Conservation (phyloP, 768 basidiomycete species). For the Clitopilus passeckerianus region DNA sequence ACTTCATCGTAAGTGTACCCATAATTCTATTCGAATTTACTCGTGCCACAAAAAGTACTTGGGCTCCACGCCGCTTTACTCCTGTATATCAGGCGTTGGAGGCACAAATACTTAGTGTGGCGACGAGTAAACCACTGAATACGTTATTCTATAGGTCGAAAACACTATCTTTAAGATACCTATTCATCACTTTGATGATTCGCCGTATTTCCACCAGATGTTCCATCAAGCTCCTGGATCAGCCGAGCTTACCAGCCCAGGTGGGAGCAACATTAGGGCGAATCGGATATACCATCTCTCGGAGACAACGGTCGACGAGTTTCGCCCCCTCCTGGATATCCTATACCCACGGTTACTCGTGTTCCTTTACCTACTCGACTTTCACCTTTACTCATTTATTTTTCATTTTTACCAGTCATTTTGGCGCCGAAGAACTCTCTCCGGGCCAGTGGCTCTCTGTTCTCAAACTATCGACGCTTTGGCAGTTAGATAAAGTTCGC, state of each 20-base stretch:
- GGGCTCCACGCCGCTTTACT: no score
- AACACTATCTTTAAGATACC: slow-evolving; percentile 32
- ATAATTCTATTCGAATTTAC: not conserved
- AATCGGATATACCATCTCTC: no score
- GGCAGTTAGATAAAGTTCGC: slow-evolving; percentile 19
- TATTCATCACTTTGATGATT: slow-evolving; percentile 23
- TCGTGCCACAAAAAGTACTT: not conserved
- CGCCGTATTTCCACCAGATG: slow-evolving; percentile 18
- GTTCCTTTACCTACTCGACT: not conserved
- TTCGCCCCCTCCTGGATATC: slow-evolving; percentile 17
- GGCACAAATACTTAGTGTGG: not conserved
- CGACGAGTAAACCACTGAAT: not conserved
- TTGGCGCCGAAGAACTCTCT: not conserved
- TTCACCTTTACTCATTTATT: not conserved
- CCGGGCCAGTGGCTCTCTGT: slow-evolving; percentile 22
- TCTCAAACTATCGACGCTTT: slow-evolving; percentile 23
- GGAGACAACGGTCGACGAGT: slow-evolving; percentile 16
- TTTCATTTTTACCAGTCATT: not conserved
- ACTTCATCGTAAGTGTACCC: not conserved
- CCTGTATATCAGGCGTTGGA: not conserved
- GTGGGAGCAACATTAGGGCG: slow-evolving; percentile 9
- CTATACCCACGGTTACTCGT: slow-evolving; percentile 18
- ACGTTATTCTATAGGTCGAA: slow-evolving; percentile 25
- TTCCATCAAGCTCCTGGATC: slow-evolving; percentile 15
- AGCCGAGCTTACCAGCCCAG: no score